Percentiles rank a stretch among this genome's conserved stretches.
Conservation (phyloP, 2,329 filamentous ascomycete genomes). For the Chrysosporium keratinophilum region DNA sequence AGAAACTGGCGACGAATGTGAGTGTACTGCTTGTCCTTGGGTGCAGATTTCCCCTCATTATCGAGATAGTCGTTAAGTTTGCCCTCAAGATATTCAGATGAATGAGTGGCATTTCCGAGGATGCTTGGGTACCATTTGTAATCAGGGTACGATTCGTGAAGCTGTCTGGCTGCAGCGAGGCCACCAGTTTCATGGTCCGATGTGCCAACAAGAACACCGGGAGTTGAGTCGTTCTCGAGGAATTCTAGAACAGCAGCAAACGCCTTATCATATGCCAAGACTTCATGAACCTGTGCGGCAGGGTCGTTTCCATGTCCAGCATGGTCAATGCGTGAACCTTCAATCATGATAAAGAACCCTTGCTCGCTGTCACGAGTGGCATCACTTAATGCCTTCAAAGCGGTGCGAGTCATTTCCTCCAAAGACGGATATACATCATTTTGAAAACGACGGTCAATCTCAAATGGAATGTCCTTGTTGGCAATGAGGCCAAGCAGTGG, state of each 20-base stretch:
- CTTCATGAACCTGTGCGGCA: conserved; percentile 76
- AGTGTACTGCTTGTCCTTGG: conserved; percentile 40
- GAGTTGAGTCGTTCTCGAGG: conserved; percentile 60
- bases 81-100: conserved; percentile 57
- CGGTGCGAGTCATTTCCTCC: conserved; percentile 80
- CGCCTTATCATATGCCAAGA: conserved; percentile 85
- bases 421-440: conserved; percentile 75
- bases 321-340: conserved; percentile 92
- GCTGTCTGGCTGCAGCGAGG: conserved; percentile 66
- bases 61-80: conserved; percentile 53
- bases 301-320: conserved; percentile 80
- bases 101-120: conserved; percentile 68
- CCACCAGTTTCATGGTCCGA: conserved; percentile 97
- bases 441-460: conserved; percentile 76
- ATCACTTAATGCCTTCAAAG: conserved; percentile 64
- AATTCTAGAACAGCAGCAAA: conserved; percentile 80
- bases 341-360: conserved; percentile 98
- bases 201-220: conserved; percentile 71
- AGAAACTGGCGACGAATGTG: conserved; percentile 64
- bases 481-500: conserved; percentile 84
- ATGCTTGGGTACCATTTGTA: conserved; percentile 74
- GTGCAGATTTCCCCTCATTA: conserved; percentile 25
- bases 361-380: conserved; percentile 76
- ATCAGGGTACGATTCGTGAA: conserved; percentile 52
- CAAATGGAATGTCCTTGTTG: conserved; percentile 72